Evolutionary conservation across 2,329 filamentous ascomycete genomes (phyloP), one percentile per base, ranked within the genome.

Genomic region (Fusarium fujikuroi): DNA sequence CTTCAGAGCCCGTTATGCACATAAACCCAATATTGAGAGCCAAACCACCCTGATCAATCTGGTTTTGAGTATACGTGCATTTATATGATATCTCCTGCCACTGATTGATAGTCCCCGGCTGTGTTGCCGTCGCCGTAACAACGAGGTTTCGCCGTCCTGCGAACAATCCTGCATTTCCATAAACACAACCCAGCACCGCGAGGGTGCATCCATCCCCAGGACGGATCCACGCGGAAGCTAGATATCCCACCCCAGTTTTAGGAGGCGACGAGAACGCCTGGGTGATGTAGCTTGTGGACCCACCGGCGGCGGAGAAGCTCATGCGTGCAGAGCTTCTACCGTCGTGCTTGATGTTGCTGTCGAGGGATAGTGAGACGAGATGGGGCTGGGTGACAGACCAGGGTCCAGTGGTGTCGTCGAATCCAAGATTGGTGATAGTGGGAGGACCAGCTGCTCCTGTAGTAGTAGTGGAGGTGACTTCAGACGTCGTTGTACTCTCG

Each of bases 211-310:
- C 46, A 16, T 30, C 3, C 6, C 46, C 28, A n/a, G 28, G 28
- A 6, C 28, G 46, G 5, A 32, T 11, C 46, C 46, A 32, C 7
- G 19, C 21, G 7, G 46, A 49, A 30, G 28, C 28, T n/a, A 15
- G 9, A n/a, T 49, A 49, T 9, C 14, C 28, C 7, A 49, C 28
- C 0, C 28, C 46, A 0, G 46, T 14, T 16, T 32, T 14, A 32
- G 28, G 28, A 11, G 28, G 19, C 19, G 25, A 32, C 0, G 28
- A 30, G 5, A n/a, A n/a, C 0, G 1, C 1, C 14, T 32, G 46
- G 19, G 14, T 5, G 19, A 32, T n/a, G 28, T 30, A 49, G 28
- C 4, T 49, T n/a, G 28, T n/a, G 7, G 46, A 49, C 1, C 46
- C 46, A 4, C 14, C 46, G 14, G 46, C 28, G 14, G 19, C 18